A percentile compares a stretch with the other conserved stretches of the same genome.
phyloP scores from a whole-genome alignment of 768 basidiomycete genomes.

The Vishniacozyma victoriae region DNA sequence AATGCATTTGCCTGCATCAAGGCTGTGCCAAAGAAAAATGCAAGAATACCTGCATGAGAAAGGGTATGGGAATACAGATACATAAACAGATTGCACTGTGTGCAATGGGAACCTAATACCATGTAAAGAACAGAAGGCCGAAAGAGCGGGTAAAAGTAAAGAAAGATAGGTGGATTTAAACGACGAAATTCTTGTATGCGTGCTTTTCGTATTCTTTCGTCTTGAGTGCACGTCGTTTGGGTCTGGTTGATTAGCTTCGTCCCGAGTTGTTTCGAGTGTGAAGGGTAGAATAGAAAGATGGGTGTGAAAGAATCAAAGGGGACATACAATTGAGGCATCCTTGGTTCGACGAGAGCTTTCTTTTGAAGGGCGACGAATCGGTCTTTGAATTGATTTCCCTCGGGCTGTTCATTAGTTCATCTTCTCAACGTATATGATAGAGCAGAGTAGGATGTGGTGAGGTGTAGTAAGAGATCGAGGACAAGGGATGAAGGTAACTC shows the following conservation, averaged over 20 bases:
- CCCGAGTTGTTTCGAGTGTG: not conserved
- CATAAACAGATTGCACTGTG: too few species aligned
- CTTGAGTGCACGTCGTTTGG: slow-evolving; percentile 22
- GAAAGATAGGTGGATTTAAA: not conserved
- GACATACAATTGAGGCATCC: slow-evolving; percentile 68
- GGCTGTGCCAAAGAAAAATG: too few species aligned
- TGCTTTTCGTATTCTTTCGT: slow-evolving; percentile 48
- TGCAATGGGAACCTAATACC: too few species aligned
- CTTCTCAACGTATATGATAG: not conserved
- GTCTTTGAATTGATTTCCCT: slow-evolving; percentile 88
- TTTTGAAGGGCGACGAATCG: slow-evolving; percentile 82
- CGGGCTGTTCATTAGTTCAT: slow-evolving; percentile 57
- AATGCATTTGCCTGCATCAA: too few species aligned
- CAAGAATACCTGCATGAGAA: too few species aligned
- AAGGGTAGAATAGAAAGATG: not conserved
- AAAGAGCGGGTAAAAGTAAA: not conserved
- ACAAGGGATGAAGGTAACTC: too few species aligned
- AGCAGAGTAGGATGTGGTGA: too few species aligned
- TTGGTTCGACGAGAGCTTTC: slow-evolving; percentile 77
- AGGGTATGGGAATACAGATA: too few species aligned
- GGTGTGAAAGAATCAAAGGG: too few species aligned
- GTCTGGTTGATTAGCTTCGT: slow-evolving; percentile 18
- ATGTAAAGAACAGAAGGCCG: too few species aligned
- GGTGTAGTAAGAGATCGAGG: too few species aligned
- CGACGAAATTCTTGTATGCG: slow-evolving; percentile 47